Evolutionary conservation across 1,284 basidiomycete genomes (phyloP).

Genomic region (Rhodotorula sp.): DNA sequence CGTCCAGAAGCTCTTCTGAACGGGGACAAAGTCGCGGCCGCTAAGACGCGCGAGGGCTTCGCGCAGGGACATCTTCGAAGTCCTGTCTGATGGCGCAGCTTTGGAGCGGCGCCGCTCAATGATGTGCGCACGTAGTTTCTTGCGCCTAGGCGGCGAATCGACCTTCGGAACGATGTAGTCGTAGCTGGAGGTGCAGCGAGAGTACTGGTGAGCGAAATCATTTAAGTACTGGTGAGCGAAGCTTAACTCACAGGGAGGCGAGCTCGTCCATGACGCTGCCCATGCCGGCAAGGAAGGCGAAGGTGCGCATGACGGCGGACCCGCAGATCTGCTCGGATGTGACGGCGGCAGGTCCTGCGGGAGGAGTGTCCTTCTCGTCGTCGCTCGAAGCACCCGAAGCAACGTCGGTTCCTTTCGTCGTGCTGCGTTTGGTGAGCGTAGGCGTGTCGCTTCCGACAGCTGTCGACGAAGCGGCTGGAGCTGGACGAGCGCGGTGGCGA

Average conservation of each 20-base stretch:
- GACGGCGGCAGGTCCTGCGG: not conserved
- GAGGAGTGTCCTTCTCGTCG: not conserved
- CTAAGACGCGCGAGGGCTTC: conserved; percentile 48
- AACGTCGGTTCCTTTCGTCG: not conserved
- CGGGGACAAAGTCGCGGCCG: conserved; percentile 37
- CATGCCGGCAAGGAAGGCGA: conserved; percentile 46
- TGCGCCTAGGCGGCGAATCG: conserved; percentile 16
- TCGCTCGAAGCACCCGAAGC: not conserved
- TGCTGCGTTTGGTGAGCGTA: not conserved
- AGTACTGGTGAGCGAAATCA: too few relatives aligned
- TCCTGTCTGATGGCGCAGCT: not conserved
- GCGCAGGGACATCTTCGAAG: conserved; percentile 40
- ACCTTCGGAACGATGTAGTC: conserved; percentile 33
- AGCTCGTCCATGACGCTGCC: conserved; percentile 45
- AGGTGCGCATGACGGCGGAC: conserved; percentile 44
- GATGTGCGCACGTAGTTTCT: conserved; percentile 48
- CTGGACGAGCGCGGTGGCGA: not conserved
- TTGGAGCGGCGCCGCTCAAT: conserved; percentile 39
- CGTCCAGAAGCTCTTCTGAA: conserved; percentile 40
- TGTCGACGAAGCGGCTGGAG: not conserved
- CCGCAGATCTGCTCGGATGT: not conserved
- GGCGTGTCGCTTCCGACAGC: not conserved
- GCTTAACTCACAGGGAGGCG: conserved; percentile 30
- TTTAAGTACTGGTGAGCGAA: too few relatives aligned
- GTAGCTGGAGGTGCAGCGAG: conserved; percentile 24